Evolutionary conservation across 2,329 filamentous ascomycete species (phyloP).

Genomic region (Neofusicoccum sp.): DNA sequence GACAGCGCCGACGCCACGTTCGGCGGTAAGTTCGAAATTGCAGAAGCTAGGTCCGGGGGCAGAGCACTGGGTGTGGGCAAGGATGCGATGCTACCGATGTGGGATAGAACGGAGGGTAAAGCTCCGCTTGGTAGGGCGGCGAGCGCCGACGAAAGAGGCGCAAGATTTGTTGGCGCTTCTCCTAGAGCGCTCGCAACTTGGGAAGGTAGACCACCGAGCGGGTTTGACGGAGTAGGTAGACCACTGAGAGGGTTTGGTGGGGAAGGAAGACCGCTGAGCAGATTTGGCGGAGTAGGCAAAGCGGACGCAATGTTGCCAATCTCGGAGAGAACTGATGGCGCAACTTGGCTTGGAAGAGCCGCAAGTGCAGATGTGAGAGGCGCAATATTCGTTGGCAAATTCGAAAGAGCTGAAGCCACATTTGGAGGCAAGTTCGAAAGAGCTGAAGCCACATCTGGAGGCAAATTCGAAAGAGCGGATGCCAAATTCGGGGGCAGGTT

Average conservation of each 20-base stretch:
- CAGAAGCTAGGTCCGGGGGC: not conserved
- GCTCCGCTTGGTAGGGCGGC: not conserved
- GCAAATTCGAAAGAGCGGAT: not conserved
- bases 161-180: not conserved
- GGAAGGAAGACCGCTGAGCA: not conserved
- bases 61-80: not conserved
- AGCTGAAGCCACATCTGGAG: too few relatives aligned
- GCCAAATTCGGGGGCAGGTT: not conserved
- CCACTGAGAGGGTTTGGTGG: not conserved
- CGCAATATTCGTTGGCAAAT: not conserved
- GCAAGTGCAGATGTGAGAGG: not conserved
- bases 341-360: not conserved
- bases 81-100: not conserved
- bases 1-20: not conserved
- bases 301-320: not conserved
- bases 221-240: not conserved
- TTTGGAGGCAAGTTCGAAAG: not conserved
- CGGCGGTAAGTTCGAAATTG: not conserved
- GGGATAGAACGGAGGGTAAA: not conserved
- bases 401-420: not conserved
- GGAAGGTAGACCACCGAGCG: not conserved
- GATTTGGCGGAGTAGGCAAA: not conserved
- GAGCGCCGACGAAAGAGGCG: not conserved
- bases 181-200: not conserved
- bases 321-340: not conserved